Evolutionary conservation across 345 rosid genomes (phyloP).

Genomic region (Draba incana): DNA sequence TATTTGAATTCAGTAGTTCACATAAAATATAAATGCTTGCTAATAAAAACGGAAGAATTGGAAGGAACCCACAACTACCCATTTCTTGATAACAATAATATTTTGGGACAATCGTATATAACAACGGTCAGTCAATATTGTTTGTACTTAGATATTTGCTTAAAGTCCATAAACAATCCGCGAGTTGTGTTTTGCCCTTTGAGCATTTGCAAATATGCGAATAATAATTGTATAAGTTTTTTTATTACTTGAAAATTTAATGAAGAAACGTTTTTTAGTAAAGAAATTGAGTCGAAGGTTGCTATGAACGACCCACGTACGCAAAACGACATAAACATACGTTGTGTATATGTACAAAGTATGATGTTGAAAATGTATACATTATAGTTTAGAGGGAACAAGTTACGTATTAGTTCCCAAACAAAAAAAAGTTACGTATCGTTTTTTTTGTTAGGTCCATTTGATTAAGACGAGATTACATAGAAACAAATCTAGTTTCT

Average conservation of each 20-base stretch:
- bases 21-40: too few relatives aligned
- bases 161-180: slow-evolving; percentile 4
- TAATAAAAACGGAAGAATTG: too few relatives aligned
- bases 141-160: background rate
- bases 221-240: slow-evolving; percentile 9
- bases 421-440: slow-evolving; percentile 7
- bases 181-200: slow-evolving; percentile 5
- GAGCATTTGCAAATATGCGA: slow-evolving; percentile 16
- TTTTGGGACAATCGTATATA: too few relatives aligned
- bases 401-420: slow-evolving; percentile 15
- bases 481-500: background rate
- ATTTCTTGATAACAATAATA: too few relatives aligned
- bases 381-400: slow-evolving; percentile 11
- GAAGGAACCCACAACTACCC: too few relatives aligned
- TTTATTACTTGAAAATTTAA: background rate
- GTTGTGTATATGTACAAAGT: slow-evolving; percentile 17
- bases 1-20: too few relatives aligned
- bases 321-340: slow-evolving; percentile 35
- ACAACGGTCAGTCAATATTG: too few relatives aligned
- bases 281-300: slow-evolving; percentile 22
- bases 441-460: slow-evolving; percentile 14
- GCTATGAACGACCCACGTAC: slow-evolving; percentile 22
- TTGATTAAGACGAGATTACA: slow-evolving; percentile 8
- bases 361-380: slow-evolving; percentile 21
- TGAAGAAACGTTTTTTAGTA: background rate